A percentile compares a stretch with the other conserved stretches of the same genome.
phyloP scores from a whole-genome alignment of 2,329 filamentous ascomycete species.

The Elsinoe ampelina region DNA sequence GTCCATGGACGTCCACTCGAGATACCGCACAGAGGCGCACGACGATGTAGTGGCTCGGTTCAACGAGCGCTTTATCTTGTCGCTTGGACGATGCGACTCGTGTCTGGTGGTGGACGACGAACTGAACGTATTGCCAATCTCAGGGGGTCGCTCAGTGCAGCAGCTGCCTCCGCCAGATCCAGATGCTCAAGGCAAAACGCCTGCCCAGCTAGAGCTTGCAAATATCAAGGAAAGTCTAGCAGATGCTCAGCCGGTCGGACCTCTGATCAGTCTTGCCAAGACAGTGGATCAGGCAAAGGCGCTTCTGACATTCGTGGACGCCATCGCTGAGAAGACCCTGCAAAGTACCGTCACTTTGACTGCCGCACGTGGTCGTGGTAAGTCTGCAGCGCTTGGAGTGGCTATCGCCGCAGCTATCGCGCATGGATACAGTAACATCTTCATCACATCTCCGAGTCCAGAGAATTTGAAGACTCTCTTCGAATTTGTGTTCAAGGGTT shows the following conservation, averaged over 20 bases:
- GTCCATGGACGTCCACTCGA: conserved; percentile 94
- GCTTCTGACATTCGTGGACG: conserved; percentile 90
- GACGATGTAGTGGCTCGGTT: conserved; percentile 90
- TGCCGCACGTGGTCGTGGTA: conserved; percentile 87
- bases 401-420: conserved; percentile 89
- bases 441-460: conserved; percentile 93
- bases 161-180: conserved; percentile 66
- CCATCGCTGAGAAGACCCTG: conserved; percentile 90
- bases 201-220: conserved; percentile 65
- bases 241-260: conserved; percentile 78
- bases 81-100: conserved; percentile 85
- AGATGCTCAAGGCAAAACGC: conserved; percentile 61
- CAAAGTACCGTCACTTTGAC: conserved; percentile 89
- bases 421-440: conserved; percentile 97
- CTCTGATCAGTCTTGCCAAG: conserved; percentile 72
- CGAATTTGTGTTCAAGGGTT: conserved; percentile 97
- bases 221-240: conserved; percentile 78
- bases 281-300: conserved; percentile 96
- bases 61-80: conserved; percentile 95
- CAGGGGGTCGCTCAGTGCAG: conserved; percentile 83
- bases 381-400: conserved; percentile 90
- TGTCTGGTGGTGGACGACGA: conserved; percentile 97
- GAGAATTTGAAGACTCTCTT: conserved; percentile 98
- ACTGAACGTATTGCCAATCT: conserved; percentile 93
- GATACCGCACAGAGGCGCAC: conserved; percentile 94